Evolutionary conservation across 768 basidiomycete species (phyloP).

Genomic region (Gautieria morchelliformis): DNA sequence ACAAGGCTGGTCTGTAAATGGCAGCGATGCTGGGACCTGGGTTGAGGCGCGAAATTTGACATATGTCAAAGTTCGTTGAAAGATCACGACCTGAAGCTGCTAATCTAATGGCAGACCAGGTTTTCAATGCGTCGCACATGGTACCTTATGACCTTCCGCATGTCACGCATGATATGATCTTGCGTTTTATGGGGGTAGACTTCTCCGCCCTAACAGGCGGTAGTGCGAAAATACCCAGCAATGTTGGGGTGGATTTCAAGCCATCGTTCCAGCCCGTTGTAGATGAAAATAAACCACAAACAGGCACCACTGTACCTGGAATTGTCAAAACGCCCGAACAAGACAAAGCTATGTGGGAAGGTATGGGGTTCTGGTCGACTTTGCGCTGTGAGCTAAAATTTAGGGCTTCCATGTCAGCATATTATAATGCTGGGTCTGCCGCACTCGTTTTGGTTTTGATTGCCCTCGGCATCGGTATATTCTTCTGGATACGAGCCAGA

Average conservation of each 20-base stretch:
- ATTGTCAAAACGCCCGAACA: conserved; percentile 61
- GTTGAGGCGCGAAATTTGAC: conserved; percentile 81
- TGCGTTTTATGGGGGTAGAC: conserved; percentile 92
- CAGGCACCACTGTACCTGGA: conserved; percentile 18
- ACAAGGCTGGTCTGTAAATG: conserved; percentile 68
- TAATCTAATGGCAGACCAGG: conserved; percentile 30
- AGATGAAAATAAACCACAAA: conserved; percentile 25
- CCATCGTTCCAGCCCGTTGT: conserved; percentile 46
- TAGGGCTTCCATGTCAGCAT: conserved; percentile 40
- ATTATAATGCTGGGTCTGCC: conserved; percentile 88
- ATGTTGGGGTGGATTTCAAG: conserved; percentile 65
- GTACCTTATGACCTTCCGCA: conserved; percentile 81
- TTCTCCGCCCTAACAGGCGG: conserved; percentile 73
- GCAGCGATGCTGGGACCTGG: conserved; percentile 82
- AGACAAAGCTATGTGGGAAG: conserved; percentile 86
- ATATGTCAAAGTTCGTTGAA: conserved; percentile 66
- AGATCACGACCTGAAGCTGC: background rate
- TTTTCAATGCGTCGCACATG: conserved; percentile 96
- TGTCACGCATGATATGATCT: conserved; percentile 93
- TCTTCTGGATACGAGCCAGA: conserved; percentile 71
- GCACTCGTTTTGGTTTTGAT: conserved; percentile 76
- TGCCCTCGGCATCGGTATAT: conserved; percentile 53
- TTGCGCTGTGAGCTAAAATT: background rate
- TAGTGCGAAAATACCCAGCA: conserved; percentile 72
- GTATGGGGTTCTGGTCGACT: conserved; percentile 29